These are phyloP conservation scores for Fusarium praegraminearum DNA, from an alignment of 2,329 filamentous ascomycete genomes.

Conservation along the genomic window DNA sequence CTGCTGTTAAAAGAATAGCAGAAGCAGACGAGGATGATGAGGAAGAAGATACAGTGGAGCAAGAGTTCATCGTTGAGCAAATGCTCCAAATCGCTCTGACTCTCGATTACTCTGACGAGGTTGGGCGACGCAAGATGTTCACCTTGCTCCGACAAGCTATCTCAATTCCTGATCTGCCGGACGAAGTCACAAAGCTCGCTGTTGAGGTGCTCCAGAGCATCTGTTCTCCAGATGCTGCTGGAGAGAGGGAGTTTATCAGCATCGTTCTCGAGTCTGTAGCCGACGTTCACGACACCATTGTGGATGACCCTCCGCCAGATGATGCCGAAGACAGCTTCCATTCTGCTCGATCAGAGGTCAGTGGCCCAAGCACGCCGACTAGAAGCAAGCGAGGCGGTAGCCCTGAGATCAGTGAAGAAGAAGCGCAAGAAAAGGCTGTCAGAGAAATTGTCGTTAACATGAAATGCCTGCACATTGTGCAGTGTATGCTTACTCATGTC, in stretches of 20 bases:
- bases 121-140: slow-evolving; percentile 96
- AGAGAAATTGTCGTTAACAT: slow-evolving; percentile 96
- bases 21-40: slow-evolving; percentile 68
- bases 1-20: slow-evolving; percentile 70
- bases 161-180: slow-evolving; percentile 86
- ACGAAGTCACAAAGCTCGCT: slow-evolving; percentile 90
- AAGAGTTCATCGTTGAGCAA: slow-evolving; percentile 96
- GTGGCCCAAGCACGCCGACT: slow-evolving; percentile 70
- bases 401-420: slow-evolving; percentile 69
- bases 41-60: slow-evolving; percentile 86
- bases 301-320: slow-evolving; percentile 72
- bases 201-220: slow-evolving; percentile 85
- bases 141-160: slow-evolving; percentile 86
- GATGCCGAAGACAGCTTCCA: slow-evolving; percentile 83
- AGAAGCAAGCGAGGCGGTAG: slow-evolving; percentile 58
- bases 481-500: slow-evolving; percentile 97
- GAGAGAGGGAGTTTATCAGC: slow-evolving; percentile 85
- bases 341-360: slow-evolving; percentile 88
- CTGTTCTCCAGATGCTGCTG: slow-evolving; percentile 78
- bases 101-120: slow-evolving; percentile 97
- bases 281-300: slow-evolving; percentile 95
- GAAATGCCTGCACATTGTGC: slow-evolving; percentile 96
- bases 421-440: slow-evolving; percentile 79
- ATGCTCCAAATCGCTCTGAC: slow-evolving; percentile 91
- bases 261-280: slow-evolving; percentile 93